Evolutionary conservation across 2,329 filamentous ascomycete species (phyloP).

Genomic region (Teratosphaeria nubilosa): DNA sequence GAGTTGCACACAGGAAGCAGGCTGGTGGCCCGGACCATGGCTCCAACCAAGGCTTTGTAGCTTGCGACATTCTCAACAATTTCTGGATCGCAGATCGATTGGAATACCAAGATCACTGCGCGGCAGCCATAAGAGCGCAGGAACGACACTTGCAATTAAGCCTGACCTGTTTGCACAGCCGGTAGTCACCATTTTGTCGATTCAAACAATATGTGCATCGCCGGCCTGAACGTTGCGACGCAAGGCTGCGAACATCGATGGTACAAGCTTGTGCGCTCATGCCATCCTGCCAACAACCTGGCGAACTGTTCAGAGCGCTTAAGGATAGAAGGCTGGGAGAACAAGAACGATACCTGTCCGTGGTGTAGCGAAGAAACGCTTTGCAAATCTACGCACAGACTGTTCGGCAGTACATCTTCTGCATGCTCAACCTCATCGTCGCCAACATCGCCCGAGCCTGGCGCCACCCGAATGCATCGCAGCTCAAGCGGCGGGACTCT

Average conservation of each 20-base stretch:
- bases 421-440: slow-evolving; percentile 20
- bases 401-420: slow-evolving; percentile 38
- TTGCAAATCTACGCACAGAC: slow-evolving; percentile 34
- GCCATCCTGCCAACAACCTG: slow-evolving; percentile 34
- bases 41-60: background rate
- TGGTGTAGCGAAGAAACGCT: slow-evolving; percentile 34
- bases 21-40: background rate
- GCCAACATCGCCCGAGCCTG: slow-evolving; percentile 9
- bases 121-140: background rate
- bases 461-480: slow-evolving; percentile 3
- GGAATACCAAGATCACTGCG: background rate
- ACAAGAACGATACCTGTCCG: slow-evolving; percentile 37
- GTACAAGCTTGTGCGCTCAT: slow-evolving; percentile 38
- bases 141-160: background rate
- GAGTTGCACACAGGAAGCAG: background rate
- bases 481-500: slow-evolving; percentile 17
- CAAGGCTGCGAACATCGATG: slow-evolving; percentile 40
- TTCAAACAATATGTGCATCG: slow-evolving; percentile 36
- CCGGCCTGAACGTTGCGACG: slow-evolving; percentile 39
- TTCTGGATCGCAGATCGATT: background rate
- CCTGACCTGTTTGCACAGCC: background rate
- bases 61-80: background rate
- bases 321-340: slow-evolving; percentile 40
- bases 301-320: slow-evolving; percentile 37
- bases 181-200: background rate